Base-by-base conservation (phyloP, 2,329 filamentous ascomycete genomes). In the Pseudocercospora macadamiae region DNA sequence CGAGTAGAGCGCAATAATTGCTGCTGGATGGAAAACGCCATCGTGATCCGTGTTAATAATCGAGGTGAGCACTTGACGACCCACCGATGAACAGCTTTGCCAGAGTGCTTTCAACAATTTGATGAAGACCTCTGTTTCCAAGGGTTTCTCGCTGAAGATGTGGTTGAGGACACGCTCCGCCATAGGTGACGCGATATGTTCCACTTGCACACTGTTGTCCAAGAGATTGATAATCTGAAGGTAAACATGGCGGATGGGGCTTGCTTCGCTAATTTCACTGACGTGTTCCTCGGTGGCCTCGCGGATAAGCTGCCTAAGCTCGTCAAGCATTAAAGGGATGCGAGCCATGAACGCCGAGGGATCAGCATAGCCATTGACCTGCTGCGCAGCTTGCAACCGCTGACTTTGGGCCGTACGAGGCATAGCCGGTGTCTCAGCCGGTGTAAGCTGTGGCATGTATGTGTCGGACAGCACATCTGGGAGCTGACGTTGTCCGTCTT, bases 121-220 rank as follows among this genome's bases (percentile, higher is more conserved):
- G 14, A 85, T 83, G 52, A 88, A 78, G 28, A 87, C 80, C 67
- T 89, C 86, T 36, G 87, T 79, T 66, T 88, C 86, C 39, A 89
- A 69, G 7, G 80, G 77, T 39, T 76, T 79, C 59, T 86, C 82
- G 23, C 77, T 77, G 70, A 84, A 86, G 25, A 89, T 76, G 26
- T 79, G 77, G 30, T 60, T 53, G 2, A 73, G 64, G 26, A 55
- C 48, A 36, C 55, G 58, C n/a, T 51, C 47, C 5, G 58, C 58
- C 21, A 51, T 47, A 10, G 37, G 32, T 18, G 37, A 34, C 12
- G 53, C 54, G 21, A 51, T 57, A 25, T 34, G 52, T 65, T 88
- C 85, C 56, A 83, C 82, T 62, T 83, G 80, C 3, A 79, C 71
- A n/a, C 82, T 79, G 39, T 75, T 75, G 58, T 85, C 76, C 55